phyloP scores from a whole-genome alignment of 345 rosid species.

The Capsella bursapastoris region DNA sequence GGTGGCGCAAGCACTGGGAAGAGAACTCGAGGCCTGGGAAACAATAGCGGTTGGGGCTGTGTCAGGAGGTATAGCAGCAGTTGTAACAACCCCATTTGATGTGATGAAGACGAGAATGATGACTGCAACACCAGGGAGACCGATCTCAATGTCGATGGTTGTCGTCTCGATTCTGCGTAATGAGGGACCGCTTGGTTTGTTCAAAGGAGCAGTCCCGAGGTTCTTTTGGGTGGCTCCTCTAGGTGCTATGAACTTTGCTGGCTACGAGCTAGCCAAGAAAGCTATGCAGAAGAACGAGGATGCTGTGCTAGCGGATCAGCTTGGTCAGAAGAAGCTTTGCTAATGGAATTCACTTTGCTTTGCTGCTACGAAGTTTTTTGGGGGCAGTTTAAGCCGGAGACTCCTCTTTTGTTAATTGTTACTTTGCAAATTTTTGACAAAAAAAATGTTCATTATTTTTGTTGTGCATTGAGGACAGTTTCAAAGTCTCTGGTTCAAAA shows the following conservation, averaged over 20 bases:
- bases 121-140: slow-evolving; percentile 86
- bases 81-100: slow-evolving; percentile 89
- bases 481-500: background rate
- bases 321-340: slow-evolving; percentile 45
- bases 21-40: slow-evolving; percentile 97
- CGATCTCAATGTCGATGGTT: slow-evolving; percentile 80
- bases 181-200: slow-evolving; percentile 93
- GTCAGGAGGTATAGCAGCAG: slow-evolving; percentile 94
- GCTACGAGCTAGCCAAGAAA: slow-evolving; percentile 90
- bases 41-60: slow-evolving; percentile 85
- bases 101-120: slow-evolving; percentile 99
- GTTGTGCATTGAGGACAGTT: slow-evolving; percentile 18
- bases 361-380: slow-evolving; percentile 41
- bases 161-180: slow-evolving; percentile 74
- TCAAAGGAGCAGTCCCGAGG: slow-evolving; percentile 93
- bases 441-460: slow-evolving; percentile 17
- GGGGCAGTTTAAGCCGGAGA: slow-evolving; percentile 41
- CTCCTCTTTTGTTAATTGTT: slow-evolving; percentile 40
- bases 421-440: slow-evolving; percentile 43
- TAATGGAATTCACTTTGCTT: slow-evolving; percentile 23
- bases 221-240: slow-evolving; percentile 99
- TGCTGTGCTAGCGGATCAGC: slow-evolving; percentile 27
- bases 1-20: slow-evolving; percentile 67
- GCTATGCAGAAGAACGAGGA: slow-evolving; percentile 79
- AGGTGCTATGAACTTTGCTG: slow-evolving; percentile 99